A percentile compares a stretch with the other conserved stretches of the same genome.
Evolutionary conservation across 345 rosid genomes (phyloP).

Genomic region (Atalantia buxifolia): DNA sequence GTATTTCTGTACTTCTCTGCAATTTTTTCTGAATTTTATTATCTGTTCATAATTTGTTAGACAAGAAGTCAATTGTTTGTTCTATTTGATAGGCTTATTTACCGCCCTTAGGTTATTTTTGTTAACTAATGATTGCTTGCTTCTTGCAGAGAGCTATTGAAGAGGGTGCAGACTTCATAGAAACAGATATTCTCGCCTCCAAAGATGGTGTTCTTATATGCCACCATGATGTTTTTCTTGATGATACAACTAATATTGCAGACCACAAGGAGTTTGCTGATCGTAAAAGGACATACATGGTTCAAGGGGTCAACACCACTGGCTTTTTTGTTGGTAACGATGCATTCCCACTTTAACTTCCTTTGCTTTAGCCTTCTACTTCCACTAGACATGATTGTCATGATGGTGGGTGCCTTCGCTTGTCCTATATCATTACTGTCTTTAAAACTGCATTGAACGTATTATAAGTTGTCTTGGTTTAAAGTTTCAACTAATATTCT

Average conservation of each 20-base stretch:
- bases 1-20: not conserved
- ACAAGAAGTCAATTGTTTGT: not conserved
- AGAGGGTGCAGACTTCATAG: constrained; percentile 95
- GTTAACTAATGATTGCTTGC: not conserved
- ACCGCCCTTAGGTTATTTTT: not conserved
- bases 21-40: not conserved
- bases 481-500: constrained; percentile 4
- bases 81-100: not conserved
- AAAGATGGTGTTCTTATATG: constrained; percentile 89
- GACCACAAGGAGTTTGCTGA: constrained; percentile 73
- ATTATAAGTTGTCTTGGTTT: not conserved
- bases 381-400: constrained; percentile 3
- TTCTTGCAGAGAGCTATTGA: constrained; percentile 81
- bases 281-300: constrained; percentile 80
- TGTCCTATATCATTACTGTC: not conserved
- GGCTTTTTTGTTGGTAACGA: constrained; percentile 81
- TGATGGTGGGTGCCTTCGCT: constrained; percentile 4
- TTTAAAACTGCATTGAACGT: not conserved
- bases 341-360: not conserved
- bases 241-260: constrained; percentile 67
- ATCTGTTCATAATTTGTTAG: not conserved
- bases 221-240: constrained; percentile 76
- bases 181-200: constrained; percentile 71
- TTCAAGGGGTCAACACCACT: constrained; percentile 67
- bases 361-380: not conserved